These are phyloP conservation scores for Alternaria angustiovoidea DNA, from an alignment of 2,329 filamentous ascomycete species.

Conservation along the genomic window DNA sequence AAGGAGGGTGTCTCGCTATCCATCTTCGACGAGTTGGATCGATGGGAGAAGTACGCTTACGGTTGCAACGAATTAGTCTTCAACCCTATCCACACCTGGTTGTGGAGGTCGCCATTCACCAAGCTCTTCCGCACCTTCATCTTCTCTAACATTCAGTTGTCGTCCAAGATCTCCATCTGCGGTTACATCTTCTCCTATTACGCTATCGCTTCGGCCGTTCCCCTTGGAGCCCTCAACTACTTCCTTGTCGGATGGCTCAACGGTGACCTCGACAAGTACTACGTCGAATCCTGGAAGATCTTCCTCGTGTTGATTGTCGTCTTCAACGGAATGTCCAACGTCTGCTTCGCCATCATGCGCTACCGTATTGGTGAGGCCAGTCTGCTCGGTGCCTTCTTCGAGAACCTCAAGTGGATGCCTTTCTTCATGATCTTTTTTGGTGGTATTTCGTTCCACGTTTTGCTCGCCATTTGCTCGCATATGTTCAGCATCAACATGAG, in stretches of 20 bases:
- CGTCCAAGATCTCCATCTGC: slow-evolving; percentile 74
- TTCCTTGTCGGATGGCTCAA: slow-evolving; percentile 75
- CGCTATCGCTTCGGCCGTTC: slow-evolving; percentile 70
- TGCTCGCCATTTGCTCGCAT: slow-evolving; percentile 77
- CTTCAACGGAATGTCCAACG: slow-evolving; percentile 68
- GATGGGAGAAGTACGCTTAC: slow-evolving; percentile 75
- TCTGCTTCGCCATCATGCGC: slow-evolving; percentile 67
- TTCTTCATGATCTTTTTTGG: slow-evolving; percentile 81
- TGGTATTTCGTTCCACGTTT: slow-evolving; percentile 80
- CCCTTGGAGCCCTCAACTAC: slow-evolving; percentile 72
- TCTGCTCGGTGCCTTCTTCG: slow-evolving; percentile 59
- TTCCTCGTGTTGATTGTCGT: slow-evolving; percentile 69
- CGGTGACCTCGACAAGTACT: slow-evolving; percentile 79
- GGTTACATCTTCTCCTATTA: slow-evolving; percentile 75
- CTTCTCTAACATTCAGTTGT: slow-evolving; percentile 66
- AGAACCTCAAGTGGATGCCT: slow-evolving; percentile 69
- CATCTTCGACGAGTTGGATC: slow-evolving; percentile 72
- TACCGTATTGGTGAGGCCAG: slow-evolving; percentile 66
- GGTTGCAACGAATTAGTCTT: slow-evolving; percentile 76
- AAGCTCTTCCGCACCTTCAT: slow-evolving; percentile 69
- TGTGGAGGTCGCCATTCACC: slow-evolving; percentile 69
- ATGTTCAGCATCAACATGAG: slow-evolving; percentile 88
- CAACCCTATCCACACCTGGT: slow-evolving; percentile 69
- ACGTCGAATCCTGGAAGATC: slow-evolving; percentile 75
- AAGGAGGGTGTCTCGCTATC: slow-evolving; percentile 77